Evolutionary conservation across 176 grass and related monocot genomes (phyloP).

Genomic region (Leersia perrieri): DNA sequence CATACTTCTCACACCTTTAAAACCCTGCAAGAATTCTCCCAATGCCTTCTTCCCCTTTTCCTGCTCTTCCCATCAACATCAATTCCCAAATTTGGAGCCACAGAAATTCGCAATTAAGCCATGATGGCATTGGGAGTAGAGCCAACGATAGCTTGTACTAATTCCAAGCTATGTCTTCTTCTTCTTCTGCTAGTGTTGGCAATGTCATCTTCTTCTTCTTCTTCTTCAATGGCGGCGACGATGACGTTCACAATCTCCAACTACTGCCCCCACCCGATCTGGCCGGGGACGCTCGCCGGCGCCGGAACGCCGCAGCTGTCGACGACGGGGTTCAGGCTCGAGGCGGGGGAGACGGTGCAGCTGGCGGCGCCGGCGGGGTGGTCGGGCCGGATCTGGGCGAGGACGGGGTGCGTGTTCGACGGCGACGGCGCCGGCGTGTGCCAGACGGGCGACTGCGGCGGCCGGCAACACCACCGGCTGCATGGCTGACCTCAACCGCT

Average conservation of each 20-base stretch:
- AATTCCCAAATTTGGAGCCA: not conserved
- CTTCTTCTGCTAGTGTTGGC: no score
- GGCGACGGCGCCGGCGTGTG: constrained; percentile 57
- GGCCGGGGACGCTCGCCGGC: constrained; percentile 81
- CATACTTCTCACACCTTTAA: constrained; percentile 31
- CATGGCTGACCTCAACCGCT: constrained; percentile 76
- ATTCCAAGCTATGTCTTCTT: constrained; percentile 32
- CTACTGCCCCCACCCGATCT: constrained; percentile 76
- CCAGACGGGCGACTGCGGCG: constrained; percentile 87
- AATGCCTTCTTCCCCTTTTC: constrained; percentile 44
- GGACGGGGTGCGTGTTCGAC: constrained; percentile 90
- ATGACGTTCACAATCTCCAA: constrained; percentile 76
- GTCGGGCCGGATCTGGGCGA: constrained; percentile 90
- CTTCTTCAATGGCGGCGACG: constrained; percentile 24
- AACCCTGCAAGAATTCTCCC: constrained; percentile 33
- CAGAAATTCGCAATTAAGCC: not conserved
- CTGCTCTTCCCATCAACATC: not conserved
- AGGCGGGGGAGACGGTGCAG: constrained; percentile 50
- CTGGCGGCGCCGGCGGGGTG: constrained; percentile 54
- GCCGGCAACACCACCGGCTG: constrained; percentile 76
- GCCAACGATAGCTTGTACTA: not conserved
- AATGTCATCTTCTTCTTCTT: not conserved
- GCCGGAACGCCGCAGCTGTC: constrained; percentile 73
- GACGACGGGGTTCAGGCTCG: constrained; percentile 69
- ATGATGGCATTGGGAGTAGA: constrained; percentile 31